Evolutionary conservation across 192 early-diverging fungal genomes (phyloP), one percentile per base, ranked within the genome.

Genomic region (Backusella liffmaniae): DNA sequence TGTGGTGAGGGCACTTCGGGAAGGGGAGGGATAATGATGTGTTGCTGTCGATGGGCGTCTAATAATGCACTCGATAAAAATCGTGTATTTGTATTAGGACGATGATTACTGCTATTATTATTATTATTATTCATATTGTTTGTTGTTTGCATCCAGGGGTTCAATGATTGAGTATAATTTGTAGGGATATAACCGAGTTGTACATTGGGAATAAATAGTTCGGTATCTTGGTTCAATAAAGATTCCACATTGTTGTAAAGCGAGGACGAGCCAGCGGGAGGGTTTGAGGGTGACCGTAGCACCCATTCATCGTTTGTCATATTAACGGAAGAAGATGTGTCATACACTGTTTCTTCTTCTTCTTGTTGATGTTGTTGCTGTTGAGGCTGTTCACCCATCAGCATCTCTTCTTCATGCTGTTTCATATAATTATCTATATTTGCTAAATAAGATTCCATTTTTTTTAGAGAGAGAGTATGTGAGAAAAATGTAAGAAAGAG

Each of bases 401-500:
- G 0, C 56, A 62, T 62, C 10, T 62, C 56, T 26, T 62, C 56
- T 62, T 62, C 56, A 4, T 62, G 56, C 4, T 62, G 23, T 29
- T 62, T 62, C 56, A 79, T 59, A 39, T 79, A 79, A 36, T 34
- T 74, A 41, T 79, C 77, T 5, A 79, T 79, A 59, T 73, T 70
- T 6, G 77, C 18, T 15, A 79, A 30, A 69, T 79, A 79, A 10
- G 66, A 69, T 5, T 79, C 77, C 77, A 77, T 77, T 8, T 30
- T 77, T 39, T 39, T 23, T 30, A 26, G 12, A 29, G 9, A 29
- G 4, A 18, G n/a, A 5, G 49, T 51, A 26, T 59, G 8, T 21
- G 56, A 13, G n/a, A 26, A 59, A 59, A 26, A 44, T 59, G 9
- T 59, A 59, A 59, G n/a, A 23, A 59, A 26, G 21, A 1, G n/a